These are phyloP conservation scores for Metschnikowia peoriensis DNA, from an alignment of 805 yeast species.

Conservation along the genomic window DNA sequence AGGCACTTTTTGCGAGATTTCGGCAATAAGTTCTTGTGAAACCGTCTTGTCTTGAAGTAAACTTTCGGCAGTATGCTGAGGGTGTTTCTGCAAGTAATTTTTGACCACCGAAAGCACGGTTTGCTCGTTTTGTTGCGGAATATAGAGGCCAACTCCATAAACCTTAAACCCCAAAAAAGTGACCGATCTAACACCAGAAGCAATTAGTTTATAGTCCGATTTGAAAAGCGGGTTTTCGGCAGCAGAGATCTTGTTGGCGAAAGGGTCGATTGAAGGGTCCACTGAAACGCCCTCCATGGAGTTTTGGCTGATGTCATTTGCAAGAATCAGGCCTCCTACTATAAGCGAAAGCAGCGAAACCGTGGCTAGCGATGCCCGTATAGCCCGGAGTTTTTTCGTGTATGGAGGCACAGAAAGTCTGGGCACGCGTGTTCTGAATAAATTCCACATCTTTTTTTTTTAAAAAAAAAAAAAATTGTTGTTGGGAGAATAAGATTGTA, in stretches of 20 bases:
- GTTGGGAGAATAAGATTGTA: too few relatives aligned
- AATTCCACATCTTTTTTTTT: background rate
- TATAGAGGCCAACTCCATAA: conserved; percentile 81
- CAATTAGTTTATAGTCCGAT: conserved; percentile 56
- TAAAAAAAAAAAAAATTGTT: too few relatives aligned
- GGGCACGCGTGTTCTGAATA: conserved; percentile 1
- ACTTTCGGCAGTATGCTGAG: conserved; percentile 3
- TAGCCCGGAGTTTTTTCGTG: background rate
- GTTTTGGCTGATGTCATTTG: conserved; percentile 23
- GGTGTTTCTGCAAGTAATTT: conserved; percentile 8
- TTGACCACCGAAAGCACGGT: conserved; percentile 10
- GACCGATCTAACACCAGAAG: conserved; percentile 79
- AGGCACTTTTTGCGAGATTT: conserved; percentile 56
- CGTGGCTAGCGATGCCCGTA: conserved; percentile 6
- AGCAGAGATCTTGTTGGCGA: conserved; percentile 28
- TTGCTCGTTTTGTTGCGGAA: conserved; percentile 56
- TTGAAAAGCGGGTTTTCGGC: conserved; percentile 19
- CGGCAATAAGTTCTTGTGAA: conserved; percentile 53
- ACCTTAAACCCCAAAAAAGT: conserved; percentile 82
- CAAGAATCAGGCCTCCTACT: conserved; percentile 16
- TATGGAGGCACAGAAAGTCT: background rate
- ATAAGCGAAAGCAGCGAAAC: conserved; percentile 16
- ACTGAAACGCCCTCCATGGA: conserved; percentile 34
- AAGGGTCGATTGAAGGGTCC: conserved; percentile 51
- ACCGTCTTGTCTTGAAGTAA: conserved; percentile 48